Base-by-base conservation (phyloP, 768 basidiomycete species). In the Panaeolus cyanescens region DNA sequence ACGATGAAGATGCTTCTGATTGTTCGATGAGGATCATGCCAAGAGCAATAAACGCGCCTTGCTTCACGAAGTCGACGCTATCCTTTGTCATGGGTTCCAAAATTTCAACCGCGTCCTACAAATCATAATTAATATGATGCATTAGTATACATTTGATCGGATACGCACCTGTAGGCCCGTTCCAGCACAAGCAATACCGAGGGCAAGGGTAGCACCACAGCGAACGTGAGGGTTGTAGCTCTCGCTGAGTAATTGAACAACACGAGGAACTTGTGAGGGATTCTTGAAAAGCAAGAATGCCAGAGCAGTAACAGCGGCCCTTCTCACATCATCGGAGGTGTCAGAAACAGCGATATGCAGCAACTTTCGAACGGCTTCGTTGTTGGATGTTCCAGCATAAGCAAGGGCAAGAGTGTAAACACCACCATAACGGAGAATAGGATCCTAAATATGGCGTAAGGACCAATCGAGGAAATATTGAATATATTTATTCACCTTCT, bases 171-270 rank as follows among this genome's bases (percentile, higher is more conserved):
- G 92, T 45, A 96, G 84, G 45, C 96, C 97, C 17, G 96, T 99
- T 15, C 97, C 96, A 25, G 96, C 96, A 69, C 97, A 99, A 15
- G 96, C 93, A 68, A 99, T 95, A 64, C 97, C 97, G 22, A 99
- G 81, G 20, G 97, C 97, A 32, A 99, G 83, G 4, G 96, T 97
- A 30, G 96, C 95, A 65, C 96, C 96, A 64, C 96, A 98, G 40
- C 97, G 86, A 22, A 99, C 97, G 72, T 99, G 96, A 13, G 97
- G 97, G 71, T 99, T 99, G 76, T 99, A 99, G 68, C 95, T 96
- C 80, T 99, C 97, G 65, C 93, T 95, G 56, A 99, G 79, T 15
- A 99, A 84, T 72, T 99, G 97, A 5, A 99, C 97, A 61, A 99
- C 93, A 45, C 97, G 84, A 19, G 97, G 97, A 2, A 99, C 96